phyloP scores from a whole-genome alignment of 139 green algal genomes.

The Chlorella sorokiniana region DNA sequence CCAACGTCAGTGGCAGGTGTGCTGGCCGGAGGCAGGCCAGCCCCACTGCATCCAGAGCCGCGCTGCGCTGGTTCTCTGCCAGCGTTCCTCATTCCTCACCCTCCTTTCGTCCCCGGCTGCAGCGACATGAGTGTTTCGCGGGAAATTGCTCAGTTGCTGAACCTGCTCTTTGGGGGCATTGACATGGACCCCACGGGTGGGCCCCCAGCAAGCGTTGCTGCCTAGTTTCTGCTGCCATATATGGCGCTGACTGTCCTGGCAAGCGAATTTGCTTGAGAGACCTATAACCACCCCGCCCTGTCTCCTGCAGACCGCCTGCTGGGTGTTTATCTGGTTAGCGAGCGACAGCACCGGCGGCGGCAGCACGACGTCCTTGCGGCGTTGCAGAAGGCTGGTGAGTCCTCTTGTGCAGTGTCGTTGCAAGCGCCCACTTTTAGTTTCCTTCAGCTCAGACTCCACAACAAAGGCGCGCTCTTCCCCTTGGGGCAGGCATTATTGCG shows the following conservation, averaged over 20 bases:
- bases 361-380: conserved; percentile 1
- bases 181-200: conserved; percentile 45
- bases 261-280: background rate
- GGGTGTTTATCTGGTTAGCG: conserved; percentile 34
- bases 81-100: background rate
- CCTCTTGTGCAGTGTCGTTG: background rate
- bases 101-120: background rate
- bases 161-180: conserved; percentile 44
- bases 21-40: background rate
- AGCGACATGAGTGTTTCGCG: conserved; percentile 14
- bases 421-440: too few species aligned
- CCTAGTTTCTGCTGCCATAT: too few species aligned
- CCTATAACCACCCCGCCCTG: background rate
- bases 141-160: conserved; percentile 34
- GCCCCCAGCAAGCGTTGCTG: background rate
- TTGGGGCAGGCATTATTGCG: too few species aligned
- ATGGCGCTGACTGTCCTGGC: too few species aligned
- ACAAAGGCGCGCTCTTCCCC: too few species aligned
- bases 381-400: conserved; percentile 20
- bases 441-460: too few species aligned
- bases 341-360: conserved; percentile 32
- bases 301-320: conserved; percentile 24
- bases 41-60: background rate
- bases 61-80: too few species aligned
- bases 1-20: conserved; percentile 14